Evolutionary conservation across 2,329 filamentous ascomycete species (phyloP).

Genomic region (Lachnellula willkommii): DNA sequence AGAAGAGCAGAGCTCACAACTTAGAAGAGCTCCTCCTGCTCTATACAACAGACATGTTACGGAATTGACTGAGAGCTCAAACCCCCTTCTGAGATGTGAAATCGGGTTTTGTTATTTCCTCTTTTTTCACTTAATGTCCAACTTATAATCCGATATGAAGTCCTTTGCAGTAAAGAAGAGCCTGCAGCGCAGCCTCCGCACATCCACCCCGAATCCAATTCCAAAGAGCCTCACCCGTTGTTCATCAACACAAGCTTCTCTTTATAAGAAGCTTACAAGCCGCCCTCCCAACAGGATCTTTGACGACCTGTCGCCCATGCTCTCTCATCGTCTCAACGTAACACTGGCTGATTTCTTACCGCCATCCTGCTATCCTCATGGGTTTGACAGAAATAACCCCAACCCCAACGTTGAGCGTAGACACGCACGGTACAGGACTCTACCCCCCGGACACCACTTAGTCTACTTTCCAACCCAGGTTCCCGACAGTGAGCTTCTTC

Average conservation of each 20-base stretch:
- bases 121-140: not conserved
- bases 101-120: not conserved
- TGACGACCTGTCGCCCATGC: slow-evolving; percentile 56
- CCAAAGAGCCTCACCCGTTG: not conserved
- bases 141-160: not conserved
- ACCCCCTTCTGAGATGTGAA: too few relatives aligned
- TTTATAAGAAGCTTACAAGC: slow-evolving; percentile 19
- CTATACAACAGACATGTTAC: not conserved
- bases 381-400: slow-evolving; percentile 17
- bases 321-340: slow-evolving; percentile 59
- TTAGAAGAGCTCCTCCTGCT: not conserved
- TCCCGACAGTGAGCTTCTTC: slow-evolving; percentile 55
- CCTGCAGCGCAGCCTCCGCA: not conserved
- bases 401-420: not conserved
- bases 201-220: not conserved
- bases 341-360: slow-evolving; percentile 55
- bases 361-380: slow-evolving; percentile 24
- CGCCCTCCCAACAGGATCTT: slow-evolving; percentile 21
- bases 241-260: slow-evolving; percentile 9
- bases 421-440: not conserved
- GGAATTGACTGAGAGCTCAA: not conserved
- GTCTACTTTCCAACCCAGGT: slow-evolving; percentile 78
- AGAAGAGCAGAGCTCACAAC: not conserved
- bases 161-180: too few relatives aligned
- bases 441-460: slow-evolving; percentile 69